A percentile compares a stretch with the other conserved stretches of the same genome.
Conservation (phyloP, 352 stramenopile genomes). For the Pythium dissimile region DNA sequence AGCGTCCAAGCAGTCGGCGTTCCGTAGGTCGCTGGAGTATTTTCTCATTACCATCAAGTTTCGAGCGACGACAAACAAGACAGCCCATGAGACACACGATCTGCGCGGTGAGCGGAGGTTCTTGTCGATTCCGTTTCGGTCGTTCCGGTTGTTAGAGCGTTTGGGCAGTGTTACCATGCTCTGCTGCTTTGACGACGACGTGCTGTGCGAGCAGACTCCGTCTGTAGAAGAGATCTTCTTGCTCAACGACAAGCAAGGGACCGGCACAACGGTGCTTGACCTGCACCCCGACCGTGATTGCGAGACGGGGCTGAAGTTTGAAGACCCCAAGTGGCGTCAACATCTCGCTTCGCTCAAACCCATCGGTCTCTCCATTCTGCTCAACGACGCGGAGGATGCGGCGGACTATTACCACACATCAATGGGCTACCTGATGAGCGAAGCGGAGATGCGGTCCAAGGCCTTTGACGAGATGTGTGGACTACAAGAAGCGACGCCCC, state of each 20-base stretch:
- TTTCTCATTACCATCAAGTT: conserved; percentile 70
- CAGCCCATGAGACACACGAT: conserved; percentile 38
- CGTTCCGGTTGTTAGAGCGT: conserved; percentile 74
- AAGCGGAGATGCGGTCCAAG: conserved; percentile 23
- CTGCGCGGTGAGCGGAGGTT: conserved; percentile 11
- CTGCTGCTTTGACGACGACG: conserved; percentile 86
- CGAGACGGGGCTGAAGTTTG: conserved; percentile 80
- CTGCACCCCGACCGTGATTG: conserved; percentile 68
- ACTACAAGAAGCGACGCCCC: neutral
- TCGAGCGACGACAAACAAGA: conserved; percentile 45
- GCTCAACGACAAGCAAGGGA: conserved; percentile 66
- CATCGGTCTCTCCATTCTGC: conserved; percentile 71
- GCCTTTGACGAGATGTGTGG: conserved; percentile 2
- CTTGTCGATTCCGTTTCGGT: conserved; percentile 64
- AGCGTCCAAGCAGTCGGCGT: conserved; percentile 53
- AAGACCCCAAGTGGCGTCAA: conserved; percentile 82
- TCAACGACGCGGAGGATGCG: conserved; percentile 77
- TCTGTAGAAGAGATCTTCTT: conserved; percentile 85
- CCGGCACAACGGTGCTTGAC: conserved; percentile 64
- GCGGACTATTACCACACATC: conserved; percentile 57
- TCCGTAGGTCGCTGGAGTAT: conserved; percentile 70
- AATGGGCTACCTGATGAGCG: conserved; percentile 74
- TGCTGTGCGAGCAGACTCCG: conserved; percentile 76
- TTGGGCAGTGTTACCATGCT: conserved; percentile 85
- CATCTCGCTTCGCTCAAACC: conserved; percentile 79